A percentile compares a stretch with the other conserved stretches of the same genome.
Evolutionary conservation across 495 filamentous ascomycete genomes (phyloP).

Genomic region (Usnea hakonensis): DNA sequence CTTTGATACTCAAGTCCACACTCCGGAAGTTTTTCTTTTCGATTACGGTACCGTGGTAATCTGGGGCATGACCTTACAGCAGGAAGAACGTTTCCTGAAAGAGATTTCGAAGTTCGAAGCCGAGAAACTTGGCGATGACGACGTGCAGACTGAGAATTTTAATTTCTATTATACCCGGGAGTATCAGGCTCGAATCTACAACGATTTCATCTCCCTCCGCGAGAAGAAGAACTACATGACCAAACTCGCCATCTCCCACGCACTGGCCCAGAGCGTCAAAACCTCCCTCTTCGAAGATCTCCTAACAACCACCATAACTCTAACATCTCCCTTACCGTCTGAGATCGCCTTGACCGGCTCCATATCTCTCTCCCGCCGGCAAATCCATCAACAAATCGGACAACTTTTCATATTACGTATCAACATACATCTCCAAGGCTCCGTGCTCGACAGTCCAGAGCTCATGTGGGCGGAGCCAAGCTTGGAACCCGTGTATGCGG

Average conservation of each 20-base stretch:
- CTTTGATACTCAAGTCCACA: slow-evolving; percentile 75
- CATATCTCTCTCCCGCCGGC: slow-evolving; percentile 67
- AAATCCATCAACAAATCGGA: slow-evolving; percentile 99
- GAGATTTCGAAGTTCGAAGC: slow-evolving; percentile 93
- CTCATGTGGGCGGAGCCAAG: slow-evolving; percentile 98
- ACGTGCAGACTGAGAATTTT: slow-evolving; percentile 92
- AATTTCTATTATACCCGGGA: slow-evolving; percentile 98
- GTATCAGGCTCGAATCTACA: slow-evolving; percentile 97
- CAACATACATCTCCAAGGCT: slow-evolving; percentile 95
- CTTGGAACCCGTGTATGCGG: slow-evolving; percentile 89
- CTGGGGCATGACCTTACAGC: slow-evolving; percentile 85
- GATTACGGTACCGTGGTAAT: slow-evolving; percentile 99
- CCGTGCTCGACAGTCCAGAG: slow-evolving; percentile 93
- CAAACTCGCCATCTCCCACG: slow-evolving; percentile 93
- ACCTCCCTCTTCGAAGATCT: slow-evolving; percentile 97
- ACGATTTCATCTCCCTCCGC: slow-evolving; percentile 91
- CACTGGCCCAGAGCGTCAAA: slow-evolving; percentile 88
- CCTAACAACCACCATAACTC: slow-evolving; percentile 83
- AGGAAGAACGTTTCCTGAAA: slow-evolving; percentile 83
- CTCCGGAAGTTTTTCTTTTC: slow-evolving; percentile 90
- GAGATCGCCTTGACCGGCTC: slow-evolving; percentile 88
- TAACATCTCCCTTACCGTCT: slow-evolving; percentile 80
- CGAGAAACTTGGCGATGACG: slow-evolving; percentile 78
- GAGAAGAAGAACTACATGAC: slow-evolving; percentile 96
- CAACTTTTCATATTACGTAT: slow-evolving; percentile 95